Base-by-base conservation (phyloP, 331 rosid species). In the Pyracantha coccinea region DNA sequence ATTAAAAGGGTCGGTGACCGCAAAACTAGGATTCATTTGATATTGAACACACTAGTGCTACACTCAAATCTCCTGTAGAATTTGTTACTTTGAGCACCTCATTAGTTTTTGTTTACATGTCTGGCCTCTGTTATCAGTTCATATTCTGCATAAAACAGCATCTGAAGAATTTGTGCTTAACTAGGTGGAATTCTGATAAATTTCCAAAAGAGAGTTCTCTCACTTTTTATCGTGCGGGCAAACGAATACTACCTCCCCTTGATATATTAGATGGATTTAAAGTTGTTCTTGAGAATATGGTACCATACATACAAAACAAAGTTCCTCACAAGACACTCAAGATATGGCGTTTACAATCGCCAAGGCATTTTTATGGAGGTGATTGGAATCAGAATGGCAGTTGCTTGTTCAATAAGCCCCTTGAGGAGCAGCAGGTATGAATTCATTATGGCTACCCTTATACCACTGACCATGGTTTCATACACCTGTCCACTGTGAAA, bases 371-470 rank as follows among this genome's bases (percentile, higher is more conserved):
- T 77, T 79, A 86, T 65, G 99, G 97, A 21, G 97, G 97, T 65
- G 96, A 90, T 4, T 94, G 97, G 99, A 94, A 94, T 83, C 97
- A 90, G 83, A 94, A 94, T 44, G 99, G 96, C 27, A 94, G 97
- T 78, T 94, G 99, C 88, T 63, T 88, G 86, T 87, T 90, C 76
- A 80, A 78, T 83, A 85, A 89, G 72, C 97, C 93, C 63, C 92
- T 94, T 55, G 85, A 83, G 71, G 86, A 89, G 82, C 78, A 79
- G n/a, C 91, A 92, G 96, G 97, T 90, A 58, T 83, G 85, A 31
- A 50, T 64, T 44, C 69, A 74, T 76, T 35, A 74, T 59, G 50
- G 54, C 73, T 75, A 31, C 44, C 60, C 41, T 69, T 75, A 14
- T 54, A 57, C 60, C 80, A 72, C 58, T 38, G 11, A 9, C 27